These are phyloP conservation scores for Cutaneotrichosporon arboriforme DNA, from an alignment of 1,284 basidiomycete species.

Conservation along the genomic window DNA sequence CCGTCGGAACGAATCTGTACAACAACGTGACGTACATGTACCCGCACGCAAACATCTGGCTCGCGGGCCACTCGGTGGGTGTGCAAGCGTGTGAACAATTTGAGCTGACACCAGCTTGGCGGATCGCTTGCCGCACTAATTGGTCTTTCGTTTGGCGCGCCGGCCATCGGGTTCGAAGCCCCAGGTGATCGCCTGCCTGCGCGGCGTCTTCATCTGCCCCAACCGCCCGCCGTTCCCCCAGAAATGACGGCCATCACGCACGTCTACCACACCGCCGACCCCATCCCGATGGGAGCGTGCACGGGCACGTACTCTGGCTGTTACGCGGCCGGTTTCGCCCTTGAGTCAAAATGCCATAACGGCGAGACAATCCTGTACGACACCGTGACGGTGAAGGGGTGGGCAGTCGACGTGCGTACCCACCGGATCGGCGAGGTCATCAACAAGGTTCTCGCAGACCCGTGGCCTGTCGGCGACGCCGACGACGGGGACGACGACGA, in stretches of 20 bases:
- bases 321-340: slow-evolving; percentile 48
- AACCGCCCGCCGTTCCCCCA: slow-evolving; percentile 49
- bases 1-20: slow-evolving; percentile 75
- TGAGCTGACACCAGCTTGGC: slow-evolving; percentile 59
- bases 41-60: slow-evolving; percentile 87
- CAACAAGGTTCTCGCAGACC: slow-evolving; percentile 62
- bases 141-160: slow-evolving; percentile 85
- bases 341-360: slow-evolving; percentile 62
- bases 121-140: slow-evolving; percentile 81
- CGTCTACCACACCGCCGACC: slow-evolving; percentile 55
- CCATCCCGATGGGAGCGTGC: slow-evolving; percentile 50
- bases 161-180: slow-evolving; percentile 82
- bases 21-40: slow-evolving; percentile 92
- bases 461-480: slow-evolving; percentile 58
- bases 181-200: slow-evolving; percentile 88
- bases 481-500: slow-evolving; percentile 42
- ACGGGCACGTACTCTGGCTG: slow-evolving; percentile 48
- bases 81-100: background rate
- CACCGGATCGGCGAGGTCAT: slow-evolving; percentile 74
- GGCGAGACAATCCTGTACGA: slow-evolving; percentile 84
- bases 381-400: slow-evolving; percentile 73
- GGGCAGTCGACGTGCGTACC: slow-evolving; percentile 70
- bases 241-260: slow-evolving; percentile 51
- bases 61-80: slow-evolving; percentile 71
- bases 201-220: slow-evolving; percentile 76